phyloP scores from a whole-genome alignment of 116 monocot species.

The Phalaenopsis hybrid region DNA sequence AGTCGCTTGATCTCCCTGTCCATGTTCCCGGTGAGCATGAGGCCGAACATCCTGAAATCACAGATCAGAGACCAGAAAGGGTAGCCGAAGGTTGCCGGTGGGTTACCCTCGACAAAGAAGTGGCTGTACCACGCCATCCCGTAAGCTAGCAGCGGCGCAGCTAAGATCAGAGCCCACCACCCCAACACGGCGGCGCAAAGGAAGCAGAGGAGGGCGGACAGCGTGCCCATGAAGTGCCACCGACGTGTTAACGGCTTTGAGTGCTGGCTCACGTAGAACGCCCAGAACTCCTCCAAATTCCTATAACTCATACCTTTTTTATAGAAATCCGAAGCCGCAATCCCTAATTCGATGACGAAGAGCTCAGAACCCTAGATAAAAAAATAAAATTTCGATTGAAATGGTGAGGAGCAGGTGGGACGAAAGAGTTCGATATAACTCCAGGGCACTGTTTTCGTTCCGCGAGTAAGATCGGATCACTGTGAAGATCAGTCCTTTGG shows the following conservation, averaged over 20 bases:
- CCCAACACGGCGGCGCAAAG: slow-evolving; percentile 23
- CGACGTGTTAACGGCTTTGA: slow-evolving; percentile 71
- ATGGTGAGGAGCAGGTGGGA: not conserved
- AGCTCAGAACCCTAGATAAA: too few relatives aligned
- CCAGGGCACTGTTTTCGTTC: too few relatives aligned
- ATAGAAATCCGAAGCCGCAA: not conserved
- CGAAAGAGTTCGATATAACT: too few relatives aligned
- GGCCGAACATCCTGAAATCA: slow-evolving; percentile 66
- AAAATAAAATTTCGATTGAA: too few relatives aligned
- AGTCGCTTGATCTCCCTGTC: slow-evolving; percentile 83
- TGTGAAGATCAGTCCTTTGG: too few relatives aligned
- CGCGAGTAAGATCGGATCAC: too few relatives aligned
- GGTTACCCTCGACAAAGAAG: slow-evolving; percentile 83
- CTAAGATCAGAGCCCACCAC: slow-evolving; percentile 25
- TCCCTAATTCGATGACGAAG: not conserved
- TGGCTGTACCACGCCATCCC: slow-evolving; percentile 82
- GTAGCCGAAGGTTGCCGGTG: slow-evolving; percentile 63
- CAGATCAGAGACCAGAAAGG: slow-evolving; percentile 81
- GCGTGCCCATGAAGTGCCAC: slow-evolving; percentile 76
- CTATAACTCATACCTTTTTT: slow-evolving; percentile 44
- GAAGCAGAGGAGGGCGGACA: slow-evolving; percentile 36
- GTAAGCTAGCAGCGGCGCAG: slow-evolving; percentile 46
- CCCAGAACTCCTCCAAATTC: slow-evolving; percentile 87
- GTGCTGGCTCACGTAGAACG: slow-evolving; percentile 83
- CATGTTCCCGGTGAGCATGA: slow-evolving; percentile 76